Evolutionary conservation across 73 alveolate species (phyloP).

Genomic region (Diophrys sp.): DNA sequence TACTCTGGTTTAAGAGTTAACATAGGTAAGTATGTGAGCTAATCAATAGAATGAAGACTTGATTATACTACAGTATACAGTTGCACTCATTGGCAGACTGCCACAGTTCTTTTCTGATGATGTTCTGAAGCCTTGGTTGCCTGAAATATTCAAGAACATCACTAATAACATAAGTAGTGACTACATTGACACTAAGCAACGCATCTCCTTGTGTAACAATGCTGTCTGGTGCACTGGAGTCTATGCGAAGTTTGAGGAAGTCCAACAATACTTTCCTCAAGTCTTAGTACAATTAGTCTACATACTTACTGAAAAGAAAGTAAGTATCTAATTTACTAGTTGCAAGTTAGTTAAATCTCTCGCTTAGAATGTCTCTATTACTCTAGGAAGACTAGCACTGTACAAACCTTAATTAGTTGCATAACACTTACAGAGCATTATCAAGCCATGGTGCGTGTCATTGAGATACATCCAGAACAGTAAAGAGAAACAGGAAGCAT

Average conservation of each 20-base stretch:
- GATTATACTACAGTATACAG: constrained; percentile 20
- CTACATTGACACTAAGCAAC: background rate
- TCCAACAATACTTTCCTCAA: constrained; percentile 7
- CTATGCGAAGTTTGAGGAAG: constrained; percentile 18
- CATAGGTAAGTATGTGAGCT: background rate
- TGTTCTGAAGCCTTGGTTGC: background rate
- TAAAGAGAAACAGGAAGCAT: constrained; percentile 39
- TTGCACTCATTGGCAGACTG: constrained; percentile 12
- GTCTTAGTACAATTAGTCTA: constrained; percentile 8
- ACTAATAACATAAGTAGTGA: background rate
- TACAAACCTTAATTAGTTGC: constrained; percentile 22
- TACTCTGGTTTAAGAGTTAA: background rate
- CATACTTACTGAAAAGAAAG: constrained; percentile 12
- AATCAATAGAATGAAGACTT: background rate
- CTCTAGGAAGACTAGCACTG: constrained; percentile 49
- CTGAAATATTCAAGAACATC: background rate
- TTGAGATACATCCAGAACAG: constrained; percentile 38
- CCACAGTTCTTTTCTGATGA: background rate
- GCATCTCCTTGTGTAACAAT: constrained; percentile 40
- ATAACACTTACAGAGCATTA: constrained; percentile 18
- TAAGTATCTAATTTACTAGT: background rate
- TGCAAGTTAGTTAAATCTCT: constrained; percentile 30
- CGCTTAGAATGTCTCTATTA: constrained; percentile 40
- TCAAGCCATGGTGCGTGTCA: constrained; percentile 52
- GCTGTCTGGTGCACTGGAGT: constrained; percentile 58